Percentiles rank a stretch among this genome's conserved stretches.
These are phyloP conservation scores for Knoxia roxburghii DNA, from an alignment of 257 asterid species.

Conservation along the genomic window DNA sequence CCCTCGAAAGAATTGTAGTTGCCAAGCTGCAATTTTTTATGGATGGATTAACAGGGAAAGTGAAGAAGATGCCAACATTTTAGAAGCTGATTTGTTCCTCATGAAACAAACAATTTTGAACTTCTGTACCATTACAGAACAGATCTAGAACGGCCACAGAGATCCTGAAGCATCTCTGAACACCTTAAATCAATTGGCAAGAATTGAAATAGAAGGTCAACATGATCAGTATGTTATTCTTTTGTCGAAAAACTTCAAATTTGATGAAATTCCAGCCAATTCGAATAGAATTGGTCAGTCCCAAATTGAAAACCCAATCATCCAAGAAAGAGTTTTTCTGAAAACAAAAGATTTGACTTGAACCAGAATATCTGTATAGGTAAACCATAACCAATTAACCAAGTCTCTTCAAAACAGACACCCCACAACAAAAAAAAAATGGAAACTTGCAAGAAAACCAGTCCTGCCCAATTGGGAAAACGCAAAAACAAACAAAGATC, in stretches of 20 bases:
- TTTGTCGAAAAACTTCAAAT: background rate
- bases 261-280: background rate
- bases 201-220: background rate
- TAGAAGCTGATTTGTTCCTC: background rate
- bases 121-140: background rate
- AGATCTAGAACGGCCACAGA: background rate
- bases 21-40: slow-evolving; percentile 47
- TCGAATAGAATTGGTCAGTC: background rate
- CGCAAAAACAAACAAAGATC: slow-evolving; percentile 1
- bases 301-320: background rate
- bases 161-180: background rate
- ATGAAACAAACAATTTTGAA: background rate
- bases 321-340: background rate
- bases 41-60: background rate
- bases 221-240: background rate
- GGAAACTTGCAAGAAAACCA: background rate
- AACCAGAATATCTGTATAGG: background rate
- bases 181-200: background rate
- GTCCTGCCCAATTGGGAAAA: too few relatives aligned
- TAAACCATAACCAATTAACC: background rate
- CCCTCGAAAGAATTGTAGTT: slow-evolving; percentile 98
- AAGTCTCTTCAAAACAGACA: background rate
- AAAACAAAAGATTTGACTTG: background rate
- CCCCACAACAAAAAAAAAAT: background rate
- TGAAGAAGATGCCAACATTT: background rate